These are phyloP conservation scores for Beverwykella pulmonaria DNA, from an alignment of 495 filamentous ascomycete genomes.

Conservation along the genomic window DNA sequence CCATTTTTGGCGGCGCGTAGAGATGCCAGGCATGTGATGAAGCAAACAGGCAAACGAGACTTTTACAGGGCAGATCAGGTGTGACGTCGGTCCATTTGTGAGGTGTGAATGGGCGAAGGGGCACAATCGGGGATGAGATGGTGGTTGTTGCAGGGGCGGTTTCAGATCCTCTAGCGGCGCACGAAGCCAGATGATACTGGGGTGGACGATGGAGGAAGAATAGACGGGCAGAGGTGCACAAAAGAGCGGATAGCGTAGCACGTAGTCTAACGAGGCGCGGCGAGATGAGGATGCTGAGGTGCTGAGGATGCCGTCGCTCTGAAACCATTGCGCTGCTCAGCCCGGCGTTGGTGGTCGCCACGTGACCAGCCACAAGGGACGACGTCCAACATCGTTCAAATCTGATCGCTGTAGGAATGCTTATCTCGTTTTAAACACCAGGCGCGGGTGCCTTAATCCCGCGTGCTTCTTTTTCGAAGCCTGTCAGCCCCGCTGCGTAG, in stretches of 20 bases:
- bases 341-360: neutral
- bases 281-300: too few relatives aligned
- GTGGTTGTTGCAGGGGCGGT: slow-evolving; percentile 1
- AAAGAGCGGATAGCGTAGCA: neutral
- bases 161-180: neutral
- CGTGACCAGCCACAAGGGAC: neutral
- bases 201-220: neutral
- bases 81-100: slow-evolving; percentile 25
- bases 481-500: neutral
- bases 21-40: slow-evolving; percentile 16
- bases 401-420: too few relatives aligned
- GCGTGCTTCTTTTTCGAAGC: neutral
- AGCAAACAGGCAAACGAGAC: neutral
- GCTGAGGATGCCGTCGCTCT: neutral
- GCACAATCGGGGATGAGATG: neutral
- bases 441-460: neutral
- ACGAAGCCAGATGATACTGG: neutral
- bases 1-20: slow-evolving; percentile 21
- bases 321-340: neutral
- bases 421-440: too few relatives aligned
- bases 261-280: neutral
- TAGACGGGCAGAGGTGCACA: neutral
- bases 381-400: neutral
- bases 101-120: neutral
- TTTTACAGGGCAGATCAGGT: slow-evolving; percentile 4